Evolutionary conservation across 768 basidiomycete genomes (phyloP), one percentile per base, ranked within the genome.

Genomic region (Boletellus ananiceps): DNA sequence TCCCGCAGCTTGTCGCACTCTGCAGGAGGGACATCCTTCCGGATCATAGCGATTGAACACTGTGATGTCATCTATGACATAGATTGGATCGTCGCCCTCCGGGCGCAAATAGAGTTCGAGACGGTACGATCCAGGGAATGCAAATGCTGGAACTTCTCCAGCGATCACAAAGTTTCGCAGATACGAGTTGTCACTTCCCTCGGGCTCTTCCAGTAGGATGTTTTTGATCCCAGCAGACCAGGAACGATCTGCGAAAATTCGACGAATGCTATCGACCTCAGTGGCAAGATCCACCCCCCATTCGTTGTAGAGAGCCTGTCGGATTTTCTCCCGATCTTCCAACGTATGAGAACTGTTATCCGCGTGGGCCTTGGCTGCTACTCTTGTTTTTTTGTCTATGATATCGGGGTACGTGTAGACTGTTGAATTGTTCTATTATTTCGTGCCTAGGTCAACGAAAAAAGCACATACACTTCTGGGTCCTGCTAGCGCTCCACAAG

Each of bases 391-490:
- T 29, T 29, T 11, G 29, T 57, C 58, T 9, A 13, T 54, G 18
- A 59, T 57, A 11, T 44, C 25, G 23, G 58, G 58, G 25, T 59
- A 59, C 12, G 58, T 57, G 33, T 59, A 59, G 35, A 57, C 58
- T 59, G 27, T 49, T 15, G 15, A 9, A 9, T 31, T 32, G 14
- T 29, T 38, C 32, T 13, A 11, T 40, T 14, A 35, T 18, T 34
- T 34, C 15, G 1, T 13, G 4, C 19, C 7, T 2, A 29, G 9
- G 2, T 19, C 4, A 4, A 18, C 25, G 8, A 15, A n/a, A 16
- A 39, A 35, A 35, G 5, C 6, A 18, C 54, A 4, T 25, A 57
- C 58, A 49, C 39, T 57, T 59, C 4, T 54, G 25, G 1, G 9
- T 18, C 7, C 18, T 5, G 11, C 29, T 36, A 3, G 48, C 47